Percentiles rank a stretch among this genome's conserved stretches.
phyloP scores from a whole-genome alignment of 495 filamentous ascomycete species.

The Hypomontagnella submonticulosa region DNA sequence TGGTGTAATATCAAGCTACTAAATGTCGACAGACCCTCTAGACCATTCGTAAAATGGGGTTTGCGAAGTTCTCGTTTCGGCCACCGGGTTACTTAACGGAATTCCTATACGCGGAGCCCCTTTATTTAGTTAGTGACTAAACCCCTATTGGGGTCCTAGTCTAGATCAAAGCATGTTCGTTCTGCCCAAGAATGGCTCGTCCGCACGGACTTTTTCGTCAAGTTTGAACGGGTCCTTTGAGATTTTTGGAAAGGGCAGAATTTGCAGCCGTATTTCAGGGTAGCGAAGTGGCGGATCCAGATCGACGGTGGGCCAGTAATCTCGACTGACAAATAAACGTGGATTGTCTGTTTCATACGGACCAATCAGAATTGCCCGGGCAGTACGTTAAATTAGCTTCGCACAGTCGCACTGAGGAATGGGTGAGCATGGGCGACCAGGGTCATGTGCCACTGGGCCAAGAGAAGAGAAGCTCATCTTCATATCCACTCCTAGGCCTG shows the following conservation, averaged over 20 bases:
- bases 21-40: background rate
- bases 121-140: background rate
- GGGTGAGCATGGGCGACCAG: slow-evolving; percentile 18
- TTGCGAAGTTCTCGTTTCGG: slow-evolving; percentile 1
- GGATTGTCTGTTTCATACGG: slow-evolving; percentile 16
- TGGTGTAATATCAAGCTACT: background rate
- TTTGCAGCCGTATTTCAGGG: slow-evolving; percentile 9
- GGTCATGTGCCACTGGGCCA: slow-evolving; percentile 25
- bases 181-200: too few relatives aligned
- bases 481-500: slow-evolving; percentile 21
- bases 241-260: slow-evolving; percentile 19
- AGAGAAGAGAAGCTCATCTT: slow-evolving; percentile 19
- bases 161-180: background rate
- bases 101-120: slow-evolving; percentile 1
- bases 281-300: slow-evolving; percentile 34
- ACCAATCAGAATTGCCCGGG: slow-evolving; percentile 40
- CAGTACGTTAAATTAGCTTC: slow-evolving; percentile 40
- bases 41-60: background rate
- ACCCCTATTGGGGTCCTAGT: background rate
- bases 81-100: background rate
- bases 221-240: background rate
- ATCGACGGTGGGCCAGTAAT: slow-evolving; percentile 44
- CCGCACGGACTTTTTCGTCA: background rate
- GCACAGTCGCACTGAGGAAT: slow-evolving; percentile 23
- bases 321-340: slow-evolving; percentile 46